These are phyloP conservation scores for Oropetium thomaeum DNA, from an alignment of 176 grass and related monocot species.

Conservation along the genomic window DNA sequence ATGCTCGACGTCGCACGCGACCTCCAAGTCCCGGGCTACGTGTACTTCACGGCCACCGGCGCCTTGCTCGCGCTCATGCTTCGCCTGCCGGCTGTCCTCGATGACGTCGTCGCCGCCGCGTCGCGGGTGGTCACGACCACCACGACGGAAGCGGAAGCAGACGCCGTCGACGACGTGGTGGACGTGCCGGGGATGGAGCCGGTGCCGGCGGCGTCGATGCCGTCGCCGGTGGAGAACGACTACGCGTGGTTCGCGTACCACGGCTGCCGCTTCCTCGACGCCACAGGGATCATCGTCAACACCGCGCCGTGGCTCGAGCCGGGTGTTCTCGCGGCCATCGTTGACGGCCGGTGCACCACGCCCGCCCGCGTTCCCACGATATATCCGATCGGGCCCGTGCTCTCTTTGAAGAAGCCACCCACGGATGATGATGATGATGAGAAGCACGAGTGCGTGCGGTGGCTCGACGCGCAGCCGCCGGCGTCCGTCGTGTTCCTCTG, in stretches of 20 bases:
- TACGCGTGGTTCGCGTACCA: constrained; percentile 39
- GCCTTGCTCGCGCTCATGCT: constrained; percentile 33
- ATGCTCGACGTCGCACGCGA: constrained; percentile 35
- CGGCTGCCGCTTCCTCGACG: constrained; percentile 16
- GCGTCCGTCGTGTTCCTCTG: constrained; percentile 55
- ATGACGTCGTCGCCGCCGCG: not conserved
- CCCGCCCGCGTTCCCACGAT: not conserved
- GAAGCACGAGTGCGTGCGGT: constrained; percentile 40
- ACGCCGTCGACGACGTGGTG: not conserved
- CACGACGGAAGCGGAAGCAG: not conserved
- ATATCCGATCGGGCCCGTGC: constrained; percentile 36
- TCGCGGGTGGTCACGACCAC: no score
- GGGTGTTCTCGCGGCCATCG: constrained; percentile 16
- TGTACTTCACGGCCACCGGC: constrained; percentile 28
- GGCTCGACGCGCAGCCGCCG: constrained; percentile 46
- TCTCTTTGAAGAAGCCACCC: not conserved
- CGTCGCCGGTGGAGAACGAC: not conserved
- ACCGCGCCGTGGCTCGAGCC: constrained; percentile 29
- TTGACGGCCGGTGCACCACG: constrained; percentile 19
- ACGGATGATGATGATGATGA: not conserved
- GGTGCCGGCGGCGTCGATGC: constrained; percentile 22
- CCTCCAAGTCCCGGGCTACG: constrained; percentile 34
- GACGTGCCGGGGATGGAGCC: constrained; percentile 31
- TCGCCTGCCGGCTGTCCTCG: constrained; percentile 10
- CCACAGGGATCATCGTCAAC: constrained; percentile 43